Conservation (phyloP, 345 rosid genomes). For the Pistacia atlantica region DNA sequence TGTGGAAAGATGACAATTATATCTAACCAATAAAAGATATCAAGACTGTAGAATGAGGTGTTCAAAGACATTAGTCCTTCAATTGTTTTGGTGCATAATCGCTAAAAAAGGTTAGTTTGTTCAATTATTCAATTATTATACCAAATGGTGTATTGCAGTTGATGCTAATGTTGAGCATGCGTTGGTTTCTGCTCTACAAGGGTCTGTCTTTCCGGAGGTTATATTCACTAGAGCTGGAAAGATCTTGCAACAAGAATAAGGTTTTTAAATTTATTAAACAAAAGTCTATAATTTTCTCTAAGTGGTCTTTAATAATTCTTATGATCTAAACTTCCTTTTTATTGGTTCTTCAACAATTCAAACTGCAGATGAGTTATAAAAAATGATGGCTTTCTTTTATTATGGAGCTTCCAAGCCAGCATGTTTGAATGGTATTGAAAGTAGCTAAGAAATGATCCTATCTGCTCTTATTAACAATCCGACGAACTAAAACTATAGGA, state of each 20-base stretch:
- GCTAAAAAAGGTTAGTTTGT: constrained; percentile 15
- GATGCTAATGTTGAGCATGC: constrained; percentile 72
- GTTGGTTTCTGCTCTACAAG: constrained; percentile 71
- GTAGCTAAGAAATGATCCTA: constrained; percentile 62
- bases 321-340: no score
- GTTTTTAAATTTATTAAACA: no score
- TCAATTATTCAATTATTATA: constrained; percentile 12
- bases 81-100: constrained; percentile 81
- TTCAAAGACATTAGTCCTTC: constrained; percentile 90
- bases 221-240: no score
- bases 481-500: constrained; percentile 2
- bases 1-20: constrained; percentile 91
- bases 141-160: constrained; percentile 63
- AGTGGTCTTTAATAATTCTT: no score
- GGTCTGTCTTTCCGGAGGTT: constrained; percentile 21
- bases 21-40: constrained; percentile 90
- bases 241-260: no score
- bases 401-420: constrained; percentile 89
- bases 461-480: constrained; percentile 33
- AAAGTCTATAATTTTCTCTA: no score
- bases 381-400: constrained; percentile 88
- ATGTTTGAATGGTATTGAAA: constrained; percentile 44
- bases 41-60: constrained; percentile 74
- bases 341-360: constrained; percentile 46
- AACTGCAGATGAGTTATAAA: constrained; percentile 74